Base-by-base conservation (phyloP, 768 basidiomycete genomes). In the Tephrocybe sp. region DNA sequence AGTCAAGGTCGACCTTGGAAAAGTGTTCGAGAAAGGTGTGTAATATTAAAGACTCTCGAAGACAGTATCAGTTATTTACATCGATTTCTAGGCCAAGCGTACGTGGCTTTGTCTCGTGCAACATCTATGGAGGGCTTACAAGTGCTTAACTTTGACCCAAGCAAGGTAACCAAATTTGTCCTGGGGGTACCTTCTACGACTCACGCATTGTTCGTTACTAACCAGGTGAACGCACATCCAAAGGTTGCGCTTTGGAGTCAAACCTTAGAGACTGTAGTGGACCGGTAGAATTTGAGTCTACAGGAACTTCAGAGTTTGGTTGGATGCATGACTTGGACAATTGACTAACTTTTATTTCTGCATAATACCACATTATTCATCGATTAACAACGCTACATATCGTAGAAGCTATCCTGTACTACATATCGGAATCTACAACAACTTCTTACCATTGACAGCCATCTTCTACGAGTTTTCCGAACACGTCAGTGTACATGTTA, bases 1-100 rank as follows among this genome's bases (percentile, higher is more conserved):
- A 40, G 95, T 98, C 59, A 96, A 89, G 63, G 95, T 98, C 39
- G 95, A 98, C 62, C 76, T 99, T 32, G 84, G 84, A 26, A 87
- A 84, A 63, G 89, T 98, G 4, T 99, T 99, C 62, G 97, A 93
- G 69, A 92, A 91, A 68, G 92, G 89, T 83, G 44, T 19, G 73
- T 54, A 11, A n/a, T 51, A n/a, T 48, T 20, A 12, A 10, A 23
- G 16, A 19, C 16, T 7, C 16, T 17, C 20, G 20, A 10, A 22
- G 8, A 3, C 10, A 12, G 9, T 12, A n/a, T 34, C 11, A 16
- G 30, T 16, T 46, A 33, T 9, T 53, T 55, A 43, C 14, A 12
- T n/a, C 51, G 16, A 14, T 38, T 30, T 55, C 12, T 51, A 92
- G 89, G 90, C 30, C 91, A 93, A 73, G 89, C 90, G n/a, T 92